Base-by-base conservation (phyloP, 768 basidiomycete genomes). In the Kwoniella dendrophila region DNA sequence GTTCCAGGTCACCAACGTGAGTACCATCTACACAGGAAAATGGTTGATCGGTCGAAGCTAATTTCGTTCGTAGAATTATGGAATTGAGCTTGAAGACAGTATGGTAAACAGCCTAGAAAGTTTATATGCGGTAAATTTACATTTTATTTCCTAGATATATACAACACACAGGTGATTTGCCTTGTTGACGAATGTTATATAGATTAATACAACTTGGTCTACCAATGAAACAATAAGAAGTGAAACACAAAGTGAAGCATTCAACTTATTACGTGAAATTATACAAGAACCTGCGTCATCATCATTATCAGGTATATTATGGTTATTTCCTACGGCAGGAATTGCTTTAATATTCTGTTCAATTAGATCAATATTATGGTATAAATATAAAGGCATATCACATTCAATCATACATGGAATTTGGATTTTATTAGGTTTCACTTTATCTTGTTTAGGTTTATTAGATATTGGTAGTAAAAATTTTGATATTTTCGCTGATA, bases 271-370 rank as follows among this genome's bases (percentile, higher is more conserved):
- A 14, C 41, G 27, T 10, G 49, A 68, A 43, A 57, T 72, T 2
- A 38, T 70, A n/a, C 44, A 68, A 29, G 59, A 64, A 11, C 67
- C 71, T 10, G 40, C 71, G 11, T 48, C 64, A 18, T 38, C 60
- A 2, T 55, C 64, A 10, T 51, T 71, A 12, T 67, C 61, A 10
- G 74, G 74, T 14, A 60, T 66, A 22, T 41, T 73, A 36, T 75
- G 74, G 74, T 50, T 75, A 7, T 69, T 69, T 40, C 74, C 74
- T 6, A 59, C 67, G 4, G 69, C 74, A 8, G 73, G 72, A 24
- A 56, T 20, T 2, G 52, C 50, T 18, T 8, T 65, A 22, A 24
- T 56, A 2, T 45, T 59, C n/a, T 51, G 49, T 29, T 18, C 53
- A 16, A 0, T 54, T 10, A 61, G 74, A 4, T 64, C 69, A 22